Evolutionary conservation across 208 protist species (phyloP).

Genomic region (Angomonas ambiguus): DNA sequence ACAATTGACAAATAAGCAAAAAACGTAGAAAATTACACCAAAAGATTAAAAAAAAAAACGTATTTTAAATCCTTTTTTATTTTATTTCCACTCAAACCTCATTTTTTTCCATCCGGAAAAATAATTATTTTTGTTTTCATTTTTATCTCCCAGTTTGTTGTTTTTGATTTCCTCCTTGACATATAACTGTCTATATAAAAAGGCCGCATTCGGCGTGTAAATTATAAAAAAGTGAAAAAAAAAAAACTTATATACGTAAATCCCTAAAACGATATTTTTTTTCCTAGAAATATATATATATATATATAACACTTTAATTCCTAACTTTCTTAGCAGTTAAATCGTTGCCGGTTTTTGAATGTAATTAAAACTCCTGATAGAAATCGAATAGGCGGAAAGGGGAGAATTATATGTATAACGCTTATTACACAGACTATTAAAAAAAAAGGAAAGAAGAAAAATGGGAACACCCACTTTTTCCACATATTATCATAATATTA

Average conservation of each 20-base stretch:
- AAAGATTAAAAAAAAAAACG: neutral
- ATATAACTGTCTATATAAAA: too few species aligned
- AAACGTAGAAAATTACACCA: neutral
- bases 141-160: neutral
- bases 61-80: neutral
- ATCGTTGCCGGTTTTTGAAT: too few species aligned
- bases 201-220: neutral
- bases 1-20: neutral
- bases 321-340: too few species aligned
- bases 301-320: slow-evolving; percentile 4
- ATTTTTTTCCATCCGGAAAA: too few species aligned
- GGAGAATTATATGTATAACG: too few species aligned
- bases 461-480: neutral
- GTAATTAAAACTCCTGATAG: too few species aligned
- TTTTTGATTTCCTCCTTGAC: neutral
- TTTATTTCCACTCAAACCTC: neutral
- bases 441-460: slow-evolving; percentile 17
- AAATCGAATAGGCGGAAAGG: too few species aligned
- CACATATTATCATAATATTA: neutral
- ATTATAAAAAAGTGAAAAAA: slow-evolving; percentile 13
- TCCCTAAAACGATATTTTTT: too few species aligned
- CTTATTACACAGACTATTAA: neutral
- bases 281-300: too few species aligned
- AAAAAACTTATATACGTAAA: neutral
- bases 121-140: too few species aligned